Percentiles rank a stretch among this genome's conserved stretches.
These are phyloP conservation scores for Rhizoclosmatium sp. DNA, from an alignment of 192 early-diverging fungal species.

Conservation along the genomic window DNA sequence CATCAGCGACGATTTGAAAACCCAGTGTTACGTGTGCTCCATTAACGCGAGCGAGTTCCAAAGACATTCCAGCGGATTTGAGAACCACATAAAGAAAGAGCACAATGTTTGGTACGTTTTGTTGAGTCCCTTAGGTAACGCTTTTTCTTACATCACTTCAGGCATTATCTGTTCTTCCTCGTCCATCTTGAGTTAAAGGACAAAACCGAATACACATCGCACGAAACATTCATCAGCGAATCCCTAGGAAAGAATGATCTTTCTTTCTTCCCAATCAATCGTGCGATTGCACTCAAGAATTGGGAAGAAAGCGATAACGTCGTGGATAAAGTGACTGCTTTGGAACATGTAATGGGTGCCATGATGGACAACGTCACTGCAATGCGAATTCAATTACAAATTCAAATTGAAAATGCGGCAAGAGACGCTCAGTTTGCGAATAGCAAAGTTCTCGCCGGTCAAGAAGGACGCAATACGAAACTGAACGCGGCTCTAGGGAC, in stretches of 20 bases:
- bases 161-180: slow-evolving; percentile 52
- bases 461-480: background rate
- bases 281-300: slow-evolving; percentile 44
- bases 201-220: slow-evolving; percentile 50
- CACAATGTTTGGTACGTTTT: slow-evolving; percentile 47
- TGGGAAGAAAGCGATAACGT: slow-evolving; percentile 33
- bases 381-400: background rate
- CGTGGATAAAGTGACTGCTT: background rate
- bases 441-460: background rate
- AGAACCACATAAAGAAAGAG: slow-evolving; percentile 45
- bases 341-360: background rate
- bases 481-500: background rate
- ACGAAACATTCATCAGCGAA: slow-evolving; percentile 49
- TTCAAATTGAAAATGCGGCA: background rate
- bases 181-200: slow-evolving; percentile 48
- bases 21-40: slow-evolving; percentile 46
- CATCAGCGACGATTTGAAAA: slow-evolving; percentile 43
- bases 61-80: slow-evolving; percentile 46
- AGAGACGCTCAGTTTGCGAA: background rate
- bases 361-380: slow-evolving; percentile 6
- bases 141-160: background rate
- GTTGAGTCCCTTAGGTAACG: background rate
- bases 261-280: slow-evolving; percentile 47
- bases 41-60: slow-evolving; percentile 48
- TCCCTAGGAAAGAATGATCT: slow-evolving; percentile 40